These are phyloP conservation scores for Aspergillus baeticus DNA, from an alignment of 495 filamentous ascomycete species.

Conservation along the genomic window DNA sequence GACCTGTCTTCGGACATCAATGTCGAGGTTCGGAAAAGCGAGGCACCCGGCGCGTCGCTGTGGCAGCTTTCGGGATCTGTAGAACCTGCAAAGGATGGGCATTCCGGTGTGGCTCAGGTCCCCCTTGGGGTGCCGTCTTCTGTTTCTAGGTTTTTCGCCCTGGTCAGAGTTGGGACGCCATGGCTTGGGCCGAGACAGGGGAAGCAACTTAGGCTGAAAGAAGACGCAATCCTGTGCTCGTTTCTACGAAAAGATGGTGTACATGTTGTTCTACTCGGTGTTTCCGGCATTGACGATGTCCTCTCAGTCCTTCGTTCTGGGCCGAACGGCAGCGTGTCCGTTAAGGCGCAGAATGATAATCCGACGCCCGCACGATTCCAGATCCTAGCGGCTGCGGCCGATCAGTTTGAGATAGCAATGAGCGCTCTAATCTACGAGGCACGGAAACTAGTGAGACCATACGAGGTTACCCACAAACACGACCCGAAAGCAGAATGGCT, in stretches of 20 bases:
- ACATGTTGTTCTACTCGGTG: slow-evolving; percentile 76
- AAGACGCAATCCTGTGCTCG: slow-evolving; percentile 77
- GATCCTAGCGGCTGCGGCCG: slow-evolving; percentile 70
- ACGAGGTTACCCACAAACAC: slow-evolving; percentile 30
- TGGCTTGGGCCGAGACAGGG: slow-evolving; percentile 93
- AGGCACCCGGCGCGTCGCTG: slow-evolving; percentile 67
- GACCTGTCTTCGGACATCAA: slow-evolving; percentile 56
- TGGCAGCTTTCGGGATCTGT: slow-evolving; percentile 66
- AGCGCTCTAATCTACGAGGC: slow-evolving; percentile 85
- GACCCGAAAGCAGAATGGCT: slow-evolving; percentile 66
- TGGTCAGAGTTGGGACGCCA: slow-evolving; percentile 74
- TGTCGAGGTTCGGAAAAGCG: slow-evolving; percentile 55
- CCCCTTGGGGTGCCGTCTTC: slow-evolving; percentile 64
- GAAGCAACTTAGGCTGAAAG: slow-evolving; percentile 61
- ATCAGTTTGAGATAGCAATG: slow-evolving; percentile 72
- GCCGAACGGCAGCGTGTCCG: slow-evolving; percentile 59
- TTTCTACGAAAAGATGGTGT: slow-evolving; percentile 74
- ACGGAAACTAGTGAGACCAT: slow-evolving; percentile 60
- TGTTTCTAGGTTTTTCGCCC: slow-evolving; percentile 65
- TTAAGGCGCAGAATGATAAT: slow-evolving; percentile 74
- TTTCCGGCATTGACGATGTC: slow-evolving; percentile 74
- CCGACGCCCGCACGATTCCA: slow-evolving; percentile 49
- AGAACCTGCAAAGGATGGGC: slow-evolving; percentile 48
- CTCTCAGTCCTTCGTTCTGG: slow-evolving; percentile 69
- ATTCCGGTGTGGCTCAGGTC: slow-evolving; percentile 54